Evolutionary conservation across 768 basidiomycete species (phyloP).

Genomic region (Leucocoprinus leucothites): DNA sequence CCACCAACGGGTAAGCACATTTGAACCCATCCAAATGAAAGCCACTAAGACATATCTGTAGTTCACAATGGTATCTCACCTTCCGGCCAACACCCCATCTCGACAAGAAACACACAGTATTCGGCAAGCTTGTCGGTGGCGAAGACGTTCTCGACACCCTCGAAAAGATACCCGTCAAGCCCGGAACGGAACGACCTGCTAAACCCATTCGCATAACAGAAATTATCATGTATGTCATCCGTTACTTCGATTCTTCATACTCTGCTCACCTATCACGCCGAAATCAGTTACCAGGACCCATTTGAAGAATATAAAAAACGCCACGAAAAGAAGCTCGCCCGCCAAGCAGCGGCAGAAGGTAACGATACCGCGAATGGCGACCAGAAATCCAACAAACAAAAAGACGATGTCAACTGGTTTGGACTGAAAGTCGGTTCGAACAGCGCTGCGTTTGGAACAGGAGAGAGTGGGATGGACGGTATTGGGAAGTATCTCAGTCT

Average conservation of each 20-base stretch:
- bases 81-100: conserved; percentile 83
- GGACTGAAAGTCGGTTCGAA: conserved; percentile 75
- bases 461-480: conserved; percentile 37
- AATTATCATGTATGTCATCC: conserved; percentile 69
- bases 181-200: conserved; percentile 82
- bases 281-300: conserved; percentile 82
- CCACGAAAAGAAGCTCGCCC: conserved; percentile 74
- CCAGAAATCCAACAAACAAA: conserved; percentile 45
- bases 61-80: conserved; percentile 93
- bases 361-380: conserved; percentile 21
- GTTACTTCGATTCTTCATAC: background rate
- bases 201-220: conserved; percentile 86
- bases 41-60: conserved; percentile 23
- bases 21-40: background rate
- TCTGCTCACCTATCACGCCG: background rate
- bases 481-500: conserved; percentile 80
- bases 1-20: conserved; percentile 72
- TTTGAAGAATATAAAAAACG: conserved; percentile 91
- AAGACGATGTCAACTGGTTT: conserved; percentile 84
- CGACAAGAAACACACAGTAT: conserved; percentile 93
- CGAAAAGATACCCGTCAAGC: conserved; percentile 77
- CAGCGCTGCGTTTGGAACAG: conserved; percentile 24
- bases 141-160: conserved; percentile 85
- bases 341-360: conserved; percentile 40
- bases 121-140: conserved; percentile 95